These are phyloP conservation scores for Raphanus sativus DNA, from an alignment of 345 rosid species.

Conservation along the genomic window DNA sequence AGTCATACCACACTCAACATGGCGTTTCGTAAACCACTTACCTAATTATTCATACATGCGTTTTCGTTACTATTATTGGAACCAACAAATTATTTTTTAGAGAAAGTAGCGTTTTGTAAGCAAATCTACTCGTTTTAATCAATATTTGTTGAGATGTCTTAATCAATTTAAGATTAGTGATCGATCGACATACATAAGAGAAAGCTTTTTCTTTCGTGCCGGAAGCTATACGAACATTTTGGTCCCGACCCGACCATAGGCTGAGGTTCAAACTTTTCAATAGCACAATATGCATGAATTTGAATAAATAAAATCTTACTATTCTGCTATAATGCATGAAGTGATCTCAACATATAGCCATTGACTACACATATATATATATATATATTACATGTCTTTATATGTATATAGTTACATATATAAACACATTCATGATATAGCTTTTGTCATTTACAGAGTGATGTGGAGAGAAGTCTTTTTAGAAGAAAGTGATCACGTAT, in stretches of 20 bases:
- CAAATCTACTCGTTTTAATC: conserved; percentile 29
- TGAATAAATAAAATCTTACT: neutral
- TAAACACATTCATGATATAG: neutral
- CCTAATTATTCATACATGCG: neutral
- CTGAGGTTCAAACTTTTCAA: neutral
- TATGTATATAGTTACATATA: neutral
- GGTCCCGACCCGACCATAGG: conserved; percentile 27
- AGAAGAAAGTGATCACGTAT: conserved; percentile 38
- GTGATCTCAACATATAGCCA: conserved; percentile 19
- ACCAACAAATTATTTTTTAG: conserved; percentile 19
- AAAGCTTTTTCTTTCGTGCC: conserved; percentile 20
- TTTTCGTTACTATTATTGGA: conserved; percentile 19
- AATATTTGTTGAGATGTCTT: conserved; percentile 28
- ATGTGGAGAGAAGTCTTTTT: conserved; percentile 32
- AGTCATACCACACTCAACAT: conserved; percentile 33
- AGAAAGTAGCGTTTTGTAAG: conserved; percentile 13
- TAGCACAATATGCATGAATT: neutral
- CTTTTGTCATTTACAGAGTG: conserved; percentile 32
- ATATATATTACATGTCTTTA: neutral
- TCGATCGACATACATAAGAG: conserved; percentile 12
- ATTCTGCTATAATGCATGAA: conserved; percentile 19
- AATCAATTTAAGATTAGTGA: conserved; percentile 33
- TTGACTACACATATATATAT: neutral
- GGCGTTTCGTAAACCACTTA: conserved; percentile 30
- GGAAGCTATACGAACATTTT: conserved; percentile 30